Percentiles rank a stretch among this genome's conserved stretches.
Conservation (phyloP, 2,329 filamentous ascomycete genomes). For the Sarocladium kiliense region DNA sequence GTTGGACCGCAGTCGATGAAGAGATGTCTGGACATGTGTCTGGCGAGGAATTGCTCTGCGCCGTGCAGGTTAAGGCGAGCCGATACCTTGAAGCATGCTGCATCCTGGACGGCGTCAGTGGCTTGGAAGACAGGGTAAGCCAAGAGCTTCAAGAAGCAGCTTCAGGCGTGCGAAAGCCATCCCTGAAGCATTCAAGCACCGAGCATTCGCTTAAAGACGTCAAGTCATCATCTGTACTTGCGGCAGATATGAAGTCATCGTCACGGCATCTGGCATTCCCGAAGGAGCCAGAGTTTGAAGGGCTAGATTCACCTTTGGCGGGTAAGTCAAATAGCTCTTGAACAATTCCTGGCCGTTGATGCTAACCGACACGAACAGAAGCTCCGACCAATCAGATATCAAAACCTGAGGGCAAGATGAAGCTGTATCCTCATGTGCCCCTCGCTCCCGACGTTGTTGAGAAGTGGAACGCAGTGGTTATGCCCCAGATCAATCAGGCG, state of each 20-base stretch:
- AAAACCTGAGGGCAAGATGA: constrained; percentile 37
- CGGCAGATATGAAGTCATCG: not conserved
- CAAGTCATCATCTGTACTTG: not conserved
- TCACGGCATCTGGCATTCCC: not conserved
- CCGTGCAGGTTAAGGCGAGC: constrained; percentile 49
- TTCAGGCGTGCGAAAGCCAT: constrained; percentile 8
- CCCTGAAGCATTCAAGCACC: not conserved
- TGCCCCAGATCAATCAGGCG: constrained; percentile 68
- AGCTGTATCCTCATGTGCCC: constrained; percentile 55
- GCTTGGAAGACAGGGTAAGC: constrained; percentile 47
- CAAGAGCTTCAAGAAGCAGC: constrained; percentile 35
- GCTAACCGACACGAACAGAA: constrained; percentile 14
- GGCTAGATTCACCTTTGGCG: not conserved
- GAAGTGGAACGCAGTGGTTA: constrained; percentile 66
- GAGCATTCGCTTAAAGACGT: not conserved
- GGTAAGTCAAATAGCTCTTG: constrained; percentile 8
- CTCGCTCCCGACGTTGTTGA: constrained; percentile 58
- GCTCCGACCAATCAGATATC: constrained; percentile 12
- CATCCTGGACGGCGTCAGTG: constrained; percentile 54
- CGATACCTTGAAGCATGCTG: constrained; percentile 57
- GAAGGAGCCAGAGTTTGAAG: not conserved
- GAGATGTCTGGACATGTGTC: constrained; percentile 42
- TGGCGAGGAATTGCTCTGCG: constrained; percentile 47
- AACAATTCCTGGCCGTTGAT: not conserved
- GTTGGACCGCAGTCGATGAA: constrained; percentile 65